Conservation (phyloP, 179 eudicot species). For the Actinidia arguta region DNA sequence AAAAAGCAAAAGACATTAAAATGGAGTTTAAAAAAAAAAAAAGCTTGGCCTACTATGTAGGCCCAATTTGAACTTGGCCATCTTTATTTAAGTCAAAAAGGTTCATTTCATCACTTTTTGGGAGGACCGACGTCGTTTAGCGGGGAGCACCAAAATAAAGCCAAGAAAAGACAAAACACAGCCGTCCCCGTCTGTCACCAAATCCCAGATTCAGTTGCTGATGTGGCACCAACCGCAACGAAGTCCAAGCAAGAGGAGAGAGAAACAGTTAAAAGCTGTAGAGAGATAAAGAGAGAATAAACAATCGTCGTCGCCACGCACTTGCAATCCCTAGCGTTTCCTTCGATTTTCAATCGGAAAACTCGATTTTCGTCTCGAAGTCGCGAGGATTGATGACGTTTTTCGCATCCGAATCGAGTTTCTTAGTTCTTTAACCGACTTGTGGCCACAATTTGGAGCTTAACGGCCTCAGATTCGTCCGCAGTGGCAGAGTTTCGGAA, state of each 20-base stretch:
- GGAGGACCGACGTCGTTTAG: background rate
- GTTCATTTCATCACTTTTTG: background rate
- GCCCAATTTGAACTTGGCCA: too few species aligned
- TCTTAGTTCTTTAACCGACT: conserved; percentile 1
- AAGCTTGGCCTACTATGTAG: too few species aligned
- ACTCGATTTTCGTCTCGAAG: background rate
- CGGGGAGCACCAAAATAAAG: background rate
- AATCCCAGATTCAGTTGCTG: conserved; percentile 15
- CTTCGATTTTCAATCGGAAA: background rate
- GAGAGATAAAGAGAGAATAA: conserved; percentile 8
- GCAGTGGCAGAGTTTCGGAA: background rate
- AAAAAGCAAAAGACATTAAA: too few species aligned
- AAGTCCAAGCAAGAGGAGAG: background rate
- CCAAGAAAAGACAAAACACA: background rate
- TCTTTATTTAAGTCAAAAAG: too few species aligned
- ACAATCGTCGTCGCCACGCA: background rate
- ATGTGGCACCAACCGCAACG: conserved; percentile 16
- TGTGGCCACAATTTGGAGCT: conserved; percentile 5
- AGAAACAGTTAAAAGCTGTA: background rate
- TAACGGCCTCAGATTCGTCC: background rate
- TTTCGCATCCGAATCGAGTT: background rate
- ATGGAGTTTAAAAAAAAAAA: too few species aligned
- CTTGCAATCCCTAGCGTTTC: background rate
- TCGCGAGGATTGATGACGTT: background rate
- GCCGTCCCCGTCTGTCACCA: background rate